Base-by-base conservation (phyloP, 805 yeast species). In the Monosporozyma aquatica region DNA sequence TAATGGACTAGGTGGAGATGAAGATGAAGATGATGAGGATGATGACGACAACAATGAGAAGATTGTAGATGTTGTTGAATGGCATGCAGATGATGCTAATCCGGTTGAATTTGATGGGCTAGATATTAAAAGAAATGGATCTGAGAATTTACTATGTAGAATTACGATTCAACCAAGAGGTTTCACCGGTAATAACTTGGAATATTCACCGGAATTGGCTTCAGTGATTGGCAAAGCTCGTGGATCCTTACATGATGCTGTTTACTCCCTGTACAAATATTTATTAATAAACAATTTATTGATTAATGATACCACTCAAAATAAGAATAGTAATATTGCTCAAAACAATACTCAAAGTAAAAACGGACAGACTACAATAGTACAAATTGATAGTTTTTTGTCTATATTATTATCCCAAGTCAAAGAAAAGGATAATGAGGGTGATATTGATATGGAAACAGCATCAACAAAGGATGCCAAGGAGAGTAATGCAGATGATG, bases 241-340 rank as follows among this genome's bases (percentile, higher is more conserved):
- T 58, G 80, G 84, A 25, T 81, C 94, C 5, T 87, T 87, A 58
- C 94, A 90, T 45, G 95, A 86, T 43, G 78, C 86, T 37, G 81
- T 84, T 36, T 87, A 76, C 52, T 72, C 78, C 9, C 61, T 86
- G 28, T 87, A 94, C 87, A 87, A 82, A 60, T 87, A 86, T 56
- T 72, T 78, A 15, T 75, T 82, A 51, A 74, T 75, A 59, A 82
- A 82, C 58, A 74, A 78, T 48, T 64, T 86, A 43, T 76, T 61
- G 30, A 46, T 47, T 20, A 51, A 49, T 27, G 56, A 50, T 43
- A 49, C 50, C 17, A n/a, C 34, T 10, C n/a, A 48, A 42, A 13
- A 37, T 42, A 23, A 43, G 45, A 14, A 37, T 21, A n/a, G 26
- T 6, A n/a, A 13, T 17, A 14, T 15, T 22, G 15, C 44, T 15